These are phyloP conservation scores for Oidium heveae DNA, from an alignment of 2,329 filamentous ascomycete species.

Conservation along the genomic window DNA sequence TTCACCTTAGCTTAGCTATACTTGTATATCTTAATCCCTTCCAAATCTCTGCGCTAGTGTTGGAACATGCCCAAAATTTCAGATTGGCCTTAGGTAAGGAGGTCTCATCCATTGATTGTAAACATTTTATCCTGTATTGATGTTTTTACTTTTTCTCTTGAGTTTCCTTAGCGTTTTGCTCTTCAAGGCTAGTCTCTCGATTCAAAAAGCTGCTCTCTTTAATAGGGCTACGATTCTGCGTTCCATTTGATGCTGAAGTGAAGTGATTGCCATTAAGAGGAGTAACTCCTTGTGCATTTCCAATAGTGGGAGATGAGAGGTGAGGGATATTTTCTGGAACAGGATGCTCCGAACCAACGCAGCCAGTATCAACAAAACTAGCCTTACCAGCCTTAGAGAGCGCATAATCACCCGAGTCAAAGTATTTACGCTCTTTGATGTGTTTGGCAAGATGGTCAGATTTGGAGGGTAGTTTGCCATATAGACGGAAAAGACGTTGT, in stretches of 20 bases:
- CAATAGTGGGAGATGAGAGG: conserved; percentile 36
- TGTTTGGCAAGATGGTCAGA: conserved; percentile 96
- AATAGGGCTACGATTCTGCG: conserved; percentile 50
- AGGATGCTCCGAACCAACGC: conserved; percentile 83
- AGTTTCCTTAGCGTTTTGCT: conserved; percentile 21
- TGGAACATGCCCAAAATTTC: background rate
- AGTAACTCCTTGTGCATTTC: conserved; percentile 17
- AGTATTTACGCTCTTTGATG: conserved; percentile 97
- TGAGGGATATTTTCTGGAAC: conserved; percentile 89
- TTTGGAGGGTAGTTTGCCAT: conserved; percentile 91
- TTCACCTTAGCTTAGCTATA: too few species aligned
- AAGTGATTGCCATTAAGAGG: conserved; percentile 19
- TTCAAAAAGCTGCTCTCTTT: conserved; percentile 81
- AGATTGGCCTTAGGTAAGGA: background rate
- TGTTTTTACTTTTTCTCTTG: conserved; percentile 2
- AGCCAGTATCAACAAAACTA: conserved; percentile 76
- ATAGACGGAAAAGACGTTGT: conserved; percentile 86
- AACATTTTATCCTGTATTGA: too few species aligned
- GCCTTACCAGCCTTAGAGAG: conserved; percentile 95
- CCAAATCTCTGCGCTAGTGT: background rate
- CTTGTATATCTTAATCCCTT: background rate
- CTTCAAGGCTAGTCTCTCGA: conserved; percentile 49
- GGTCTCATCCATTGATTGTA: background rate
- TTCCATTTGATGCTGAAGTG: conserved; percentile 20
- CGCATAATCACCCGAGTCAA: conserved; percentile 88